phyloP scores from a whole-genome alignment of 345 rosid genomes.

The Eucalyptus tenuipes region DNA sequence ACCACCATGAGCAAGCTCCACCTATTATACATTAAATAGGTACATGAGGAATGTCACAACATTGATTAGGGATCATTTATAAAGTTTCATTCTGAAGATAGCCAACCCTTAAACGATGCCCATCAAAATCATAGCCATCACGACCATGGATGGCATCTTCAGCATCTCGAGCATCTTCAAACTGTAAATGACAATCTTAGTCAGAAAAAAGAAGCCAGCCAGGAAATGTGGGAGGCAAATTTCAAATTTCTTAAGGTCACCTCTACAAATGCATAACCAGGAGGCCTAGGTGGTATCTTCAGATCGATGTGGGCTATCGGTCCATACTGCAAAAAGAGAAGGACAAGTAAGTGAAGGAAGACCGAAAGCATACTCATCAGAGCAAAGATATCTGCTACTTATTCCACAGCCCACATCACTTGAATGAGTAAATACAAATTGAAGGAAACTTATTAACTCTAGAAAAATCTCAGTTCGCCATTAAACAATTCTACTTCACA shows the following conservation, averaged over 20 bases:
- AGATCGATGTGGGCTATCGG: slow-evolving; percentile 77
- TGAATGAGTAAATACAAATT: background rate
- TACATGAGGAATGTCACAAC: background rate
- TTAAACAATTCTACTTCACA: background rate
- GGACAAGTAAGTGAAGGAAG: background rate
- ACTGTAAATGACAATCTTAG: slow-evolving; percentile 16
- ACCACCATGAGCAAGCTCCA: slow-evolving; percentile 98
- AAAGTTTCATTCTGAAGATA: background rate
- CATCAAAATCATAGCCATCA: slow-evolving; percentile 96
- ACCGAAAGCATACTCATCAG: background rate
- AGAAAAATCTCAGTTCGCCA: background rate
- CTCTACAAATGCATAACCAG: slow-evolving; percentile 99
- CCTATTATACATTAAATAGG: slow-evolving; percentile 25
- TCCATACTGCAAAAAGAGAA: slow-evolving; percentile 62
- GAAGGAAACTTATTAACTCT: background rate
- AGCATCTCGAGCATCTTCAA: slow-evolving; percentile 96
- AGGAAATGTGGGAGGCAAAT: background rate
- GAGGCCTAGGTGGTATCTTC: slow-evolving; percentile 98
- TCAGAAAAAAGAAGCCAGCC: background rate
- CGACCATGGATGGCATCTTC: slow-evolving; percentile 94
- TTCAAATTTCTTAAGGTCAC: slow-evolving; percentile 10
- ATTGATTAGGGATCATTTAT: background rate
- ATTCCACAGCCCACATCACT: background rate
- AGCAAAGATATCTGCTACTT: background rate
- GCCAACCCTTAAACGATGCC: slow-evolving; percentile 71